Evolutionary conservation across 208 protist genomes (phyloP).

Genomic region (Crithidia expoeki): DNA sequence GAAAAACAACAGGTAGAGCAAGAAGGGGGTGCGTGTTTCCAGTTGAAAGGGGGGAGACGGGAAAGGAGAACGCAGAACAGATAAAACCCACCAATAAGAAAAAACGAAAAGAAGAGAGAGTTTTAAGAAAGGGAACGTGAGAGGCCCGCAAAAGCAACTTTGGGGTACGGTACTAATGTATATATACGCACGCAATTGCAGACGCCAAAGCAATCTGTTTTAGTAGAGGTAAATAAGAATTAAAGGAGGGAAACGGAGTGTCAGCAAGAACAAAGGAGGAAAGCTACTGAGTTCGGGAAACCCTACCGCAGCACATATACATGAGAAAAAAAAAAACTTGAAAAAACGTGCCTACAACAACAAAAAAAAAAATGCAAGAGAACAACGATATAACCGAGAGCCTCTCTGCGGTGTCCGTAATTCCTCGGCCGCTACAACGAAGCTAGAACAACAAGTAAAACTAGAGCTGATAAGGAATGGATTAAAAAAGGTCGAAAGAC

Average conservation of each 20-base stretch:
- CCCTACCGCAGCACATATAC: not conserved
- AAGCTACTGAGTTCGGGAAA: not conserved
- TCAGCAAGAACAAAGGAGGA: not conserved
- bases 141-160: constrained; percentile 1
- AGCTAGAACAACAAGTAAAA: not conserved
- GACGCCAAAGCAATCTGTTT: constrained; percentile 1
- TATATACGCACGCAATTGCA: constrained; percentile 3
- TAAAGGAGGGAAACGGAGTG: not conserved
- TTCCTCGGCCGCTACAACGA: not conserved
- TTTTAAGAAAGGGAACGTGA: constrained; percentile 1
- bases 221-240: not conserved
- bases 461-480: no score
- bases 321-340: not conserved
- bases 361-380: constrained; percentile 1
- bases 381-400: not conserved
- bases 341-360: not conserved
- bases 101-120: constrained; percentile 1
- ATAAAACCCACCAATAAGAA: constrained; percentile 12
- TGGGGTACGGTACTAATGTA: not conserved
- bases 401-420: not conserved
- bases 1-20: constrained; percentile 6
- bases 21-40: not conserved
- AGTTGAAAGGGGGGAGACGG: not conserved
- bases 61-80: constrained; percentile 19
- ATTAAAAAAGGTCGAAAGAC: no score